Conservation (phyloP, 805 yeast genomes). For the Kazachstania psychrophila region DNA sequence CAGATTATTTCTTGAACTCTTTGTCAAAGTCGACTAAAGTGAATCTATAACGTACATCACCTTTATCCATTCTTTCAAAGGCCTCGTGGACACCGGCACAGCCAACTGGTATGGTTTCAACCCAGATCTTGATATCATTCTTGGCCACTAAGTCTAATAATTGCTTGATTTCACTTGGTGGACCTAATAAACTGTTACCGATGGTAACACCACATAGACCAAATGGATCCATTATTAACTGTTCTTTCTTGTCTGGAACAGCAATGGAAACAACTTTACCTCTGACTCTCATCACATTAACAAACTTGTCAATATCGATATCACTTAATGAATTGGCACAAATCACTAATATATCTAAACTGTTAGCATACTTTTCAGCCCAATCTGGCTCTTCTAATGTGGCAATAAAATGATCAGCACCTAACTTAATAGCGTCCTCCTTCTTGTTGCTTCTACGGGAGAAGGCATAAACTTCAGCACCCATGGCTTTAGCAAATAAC, state of each 20-base stretch:
- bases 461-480: slow-evolving; percentile 50
- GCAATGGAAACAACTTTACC: slow-evolving; percentile 31
- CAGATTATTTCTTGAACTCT: slow-evolving; percentile 7
- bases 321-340: slow-evolving; percentile 39
- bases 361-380: slow-evolving; percentile 26
- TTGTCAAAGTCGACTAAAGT: slow-evolving; percentile 43
- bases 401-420: slow-evolving; percentile 47
- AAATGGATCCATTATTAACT: slow-evolving; percentile 9
- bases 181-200: slow-evolving; percentile 34
- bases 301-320: slow-evolving; percentile 31
- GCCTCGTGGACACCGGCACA: slow-evolving; percentile 37
- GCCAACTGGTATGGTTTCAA: slow-evolving; percentile 41
- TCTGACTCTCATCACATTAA: slow-evolving; percentile 22
- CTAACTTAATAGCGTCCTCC: slow-evolving; percentile 41
- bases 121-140: slow-evolving; percentile 41
- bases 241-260: slow-evolving; percentile 15
- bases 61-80: slow-evolving; percentile 39
- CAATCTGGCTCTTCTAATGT: slow-evolving; percentile 41
- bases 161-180: slow-evolving; percentile 37
- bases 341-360: slow-evolving; percentile 40
- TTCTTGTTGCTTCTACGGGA: slow-evolving; percentile 44
- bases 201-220: slow-evolving; percentile 19
- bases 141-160: slow-evolving; percentile 43
- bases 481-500: slow-evolving; percentile 49
- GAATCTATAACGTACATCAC: slow-evolving; percentile 47